Conservation (phyloP, 768 basidiomycete genomes). For the Lactarius hatsudake region DNA sequence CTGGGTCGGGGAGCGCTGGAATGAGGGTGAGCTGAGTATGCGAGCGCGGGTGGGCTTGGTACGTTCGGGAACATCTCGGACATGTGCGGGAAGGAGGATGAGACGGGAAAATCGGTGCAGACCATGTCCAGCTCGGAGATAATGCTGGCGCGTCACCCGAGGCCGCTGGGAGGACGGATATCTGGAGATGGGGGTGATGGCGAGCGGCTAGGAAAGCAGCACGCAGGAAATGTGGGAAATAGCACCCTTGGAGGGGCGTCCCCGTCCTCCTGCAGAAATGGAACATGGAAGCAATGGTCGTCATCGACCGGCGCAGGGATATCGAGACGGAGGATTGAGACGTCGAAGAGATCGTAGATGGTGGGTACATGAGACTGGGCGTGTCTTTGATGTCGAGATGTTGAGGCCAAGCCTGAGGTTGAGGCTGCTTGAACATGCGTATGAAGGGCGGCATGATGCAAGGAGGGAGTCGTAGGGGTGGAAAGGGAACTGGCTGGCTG, state of each 20-base stretch:
- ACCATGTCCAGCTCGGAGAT: too few species aligned
- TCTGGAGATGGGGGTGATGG: too few species aligned
- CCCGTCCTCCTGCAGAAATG: background rate
- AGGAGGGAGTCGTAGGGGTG: background rate
- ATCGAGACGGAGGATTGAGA: constrained; percentile 7
- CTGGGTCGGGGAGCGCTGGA: too few species aligned
- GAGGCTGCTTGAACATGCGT: background rate
- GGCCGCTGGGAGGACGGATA: too few species aligned
- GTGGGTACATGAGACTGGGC: constrained; percentile 9
- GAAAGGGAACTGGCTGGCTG: background rate
- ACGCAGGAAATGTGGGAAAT: background rate
- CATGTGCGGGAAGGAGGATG: too few species aligned
- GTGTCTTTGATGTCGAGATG: background rate
- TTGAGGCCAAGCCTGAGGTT: background rate
- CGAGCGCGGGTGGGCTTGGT: too few species aligned
- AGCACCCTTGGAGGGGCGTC: background rate
- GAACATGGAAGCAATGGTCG: constrained; percentile 1
- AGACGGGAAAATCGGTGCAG: too few species aligned
- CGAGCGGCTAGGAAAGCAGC: too few species aligned
- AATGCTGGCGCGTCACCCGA: too few species aligned
- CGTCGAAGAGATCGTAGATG: constrained; percentile 15
- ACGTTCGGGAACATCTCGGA: too few species aligned
- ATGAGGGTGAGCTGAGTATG: too few species aligned
- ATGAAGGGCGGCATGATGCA: background rate
- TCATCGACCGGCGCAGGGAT: background rate